Evolutionary conservation across 176 grass and related monocot genomes (phyloP), one percentile per base, ranked within the genome.

Genomic region (Stipa capillata): DNA sequence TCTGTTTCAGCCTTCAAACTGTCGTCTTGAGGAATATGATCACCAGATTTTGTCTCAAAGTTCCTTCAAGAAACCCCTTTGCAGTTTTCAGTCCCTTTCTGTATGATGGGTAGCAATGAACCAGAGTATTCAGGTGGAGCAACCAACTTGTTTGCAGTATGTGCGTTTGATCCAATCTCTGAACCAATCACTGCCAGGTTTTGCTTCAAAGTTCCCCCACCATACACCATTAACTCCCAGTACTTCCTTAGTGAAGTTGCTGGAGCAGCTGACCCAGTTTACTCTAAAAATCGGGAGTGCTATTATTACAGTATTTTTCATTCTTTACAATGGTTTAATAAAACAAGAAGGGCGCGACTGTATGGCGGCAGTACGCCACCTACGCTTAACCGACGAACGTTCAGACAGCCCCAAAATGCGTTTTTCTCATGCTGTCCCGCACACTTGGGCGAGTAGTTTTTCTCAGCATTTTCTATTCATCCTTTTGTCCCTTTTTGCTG

Each of bases 1-100:
- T 80, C 88, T 42, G n/a, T 82, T 80, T 84, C 80, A 16, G 57
- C 54, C 48, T 84, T 87, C 42, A 44, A 65, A 23, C 20, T 33
- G 47, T 41, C 80, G 76, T 79, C 78, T 53, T 69, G 53, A 65
- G 59, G 64, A 50, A 65, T 8, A 52, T 86, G 67, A 33, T 63
- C 29, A 6, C 23, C 58, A 21, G 74, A 48, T 51, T 90, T 90
- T 69, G 31, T 32, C 48, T 82, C 70, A 36, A 43, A 10, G 17
- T 65, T 65, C 57, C 49, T 78, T 69, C 47, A 66, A 68, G 55
- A 50, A 64, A 52, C 40, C 42, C 64, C 62, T 12, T 85, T 86
- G 32, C 63, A 48, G 74, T 82, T 86, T 51, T 83, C 88, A 35
- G 45, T 63, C 15, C 65, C 59, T 42, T 65, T 49, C 12, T 65